Evolutionary conservation across 1,284 basidiomycete genomes (phyloP), one percentile per base, ranked within the genome.

Genomic region (Papiliotrema flavescens): DNA sequence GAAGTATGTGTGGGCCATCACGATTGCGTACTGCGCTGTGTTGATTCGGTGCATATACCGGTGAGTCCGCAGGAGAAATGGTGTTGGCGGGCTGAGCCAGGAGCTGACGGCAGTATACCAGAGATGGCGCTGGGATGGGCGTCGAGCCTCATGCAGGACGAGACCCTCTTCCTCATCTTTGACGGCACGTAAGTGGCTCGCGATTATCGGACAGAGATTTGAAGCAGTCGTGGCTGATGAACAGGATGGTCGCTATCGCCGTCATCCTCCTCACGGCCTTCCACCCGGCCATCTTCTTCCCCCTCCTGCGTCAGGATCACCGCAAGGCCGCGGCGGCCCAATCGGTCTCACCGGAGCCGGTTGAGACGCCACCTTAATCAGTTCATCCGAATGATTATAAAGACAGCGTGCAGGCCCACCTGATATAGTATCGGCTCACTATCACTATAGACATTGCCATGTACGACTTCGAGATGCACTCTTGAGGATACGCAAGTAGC

Each of bases 41-140:
- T n/a, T 56, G 11, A 53, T 56, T 19, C 37, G 55, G 15, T 56
- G 55, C 45, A 52, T 56, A 24, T 56, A 56, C 41, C 50, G 55
- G 55, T 56, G 47, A 56, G 55, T 49, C 32, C 11, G 15, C 26
- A n/a, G 22, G 11, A 22, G n/a, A 39, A 26, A n/a, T 20, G 20
- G 40, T 20, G 13, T 6, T 39, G 14, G 17, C 6, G 23, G 20
- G 42, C 43, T 26, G 43, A 37, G 32, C 24, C 37, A 2, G 2
- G 26, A 17, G 20, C 37, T 49, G 48, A 51, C 36, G 2, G 5
- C 28, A 56, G 55, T 52, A 56, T 56, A 24, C 55, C 55, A 3
- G 55, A 56, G 19, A 56, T 56, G 55, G 50, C 55, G n/a, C 20
- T 53, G 9, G 55, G 55, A 1, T 56, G 55, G 55, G 55, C 50